phyloP scores from a whole-genome alignment of 768 basidiomycete genomes.

The Mycena amicta region DNA sequence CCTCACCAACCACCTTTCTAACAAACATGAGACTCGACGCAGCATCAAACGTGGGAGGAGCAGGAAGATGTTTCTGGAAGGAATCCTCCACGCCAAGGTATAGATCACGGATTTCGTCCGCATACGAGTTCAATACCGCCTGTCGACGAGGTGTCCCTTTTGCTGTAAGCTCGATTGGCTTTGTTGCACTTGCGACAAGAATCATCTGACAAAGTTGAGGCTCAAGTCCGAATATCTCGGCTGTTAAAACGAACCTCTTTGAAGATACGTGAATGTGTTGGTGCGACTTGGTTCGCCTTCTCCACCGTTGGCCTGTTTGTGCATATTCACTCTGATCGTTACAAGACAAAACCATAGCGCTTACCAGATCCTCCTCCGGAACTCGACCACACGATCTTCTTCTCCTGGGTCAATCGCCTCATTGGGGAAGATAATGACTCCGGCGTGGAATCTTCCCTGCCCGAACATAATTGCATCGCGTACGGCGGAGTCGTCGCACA shows the following conservation, averaged over 20 bases:
- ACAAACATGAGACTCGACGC: constrained; percentile 28
- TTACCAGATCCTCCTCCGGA: constrained; percentile 28
- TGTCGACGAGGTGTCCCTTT: constrained; percentile 34
- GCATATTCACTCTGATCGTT: no score
- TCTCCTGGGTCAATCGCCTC: constrained; percentile 31
- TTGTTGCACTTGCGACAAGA: constrained; percentile 29
- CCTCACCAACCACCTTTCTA: constrained; percentile 28
- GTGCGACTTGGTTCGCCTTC: constrained; percentile 26
- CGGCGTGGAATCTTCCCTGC: constrained; percentile 35
- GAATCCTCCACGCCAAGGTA: constrained; percentile 30
- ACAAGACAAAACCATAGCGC: background rate
- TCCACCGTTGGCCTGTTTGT: no score
- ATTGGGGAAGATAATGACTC: constrained; percentile 37
- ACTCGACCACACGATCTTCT: constrained; percentile 24
- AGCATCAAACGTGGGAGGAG: constrained; percentile 28
- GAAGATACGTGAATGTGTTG: constrained; percentile 31
- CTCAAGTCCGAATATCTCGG: no score
- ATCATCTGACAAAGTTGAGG: constrained; percentile 35
- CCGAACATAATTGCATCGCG: constrained; percentile 38
- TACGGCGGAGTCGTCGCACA: constrained; percentile 33
- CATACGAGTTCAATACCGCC: constrained; percentile 26
- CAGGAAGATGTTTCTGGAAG: constrained; percentile 23
- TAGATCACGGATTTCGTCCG: constrained; percentile 21
- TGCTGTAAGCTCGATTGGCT: constrained; percentile 35
- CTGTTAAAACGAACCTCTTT: constrained; percentile 29